These are phyloP conservation scores for Rosa hybrid DNA, from an alignment of 331 rosid genomes.

Conservation along the genomic window DNA sequence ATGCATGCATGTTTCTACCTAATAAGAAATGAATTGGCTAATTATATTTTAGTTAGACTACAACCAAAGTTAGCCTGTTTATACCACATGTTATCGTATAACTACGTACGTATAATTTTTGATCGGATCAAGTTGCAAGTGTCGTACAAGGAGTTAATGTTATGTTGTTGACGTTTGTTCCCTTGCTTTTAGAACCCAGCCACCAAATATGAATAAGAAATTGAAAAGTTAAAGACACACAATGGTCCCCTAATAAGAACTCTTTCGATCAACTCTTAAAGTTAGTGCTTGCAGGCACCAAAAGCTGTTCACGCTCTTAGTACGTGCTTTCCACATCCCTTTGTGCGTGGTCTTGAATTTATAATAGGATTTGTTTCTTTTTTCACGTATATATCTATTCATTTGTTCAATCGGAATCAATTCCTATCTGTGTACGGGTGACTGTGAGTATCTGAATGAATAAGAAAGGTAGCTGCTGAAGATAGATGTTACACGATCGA, in stretches of 20 bases:
- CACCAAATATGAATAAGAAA: not conserved
- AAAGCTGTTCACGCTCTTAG: not conserved
- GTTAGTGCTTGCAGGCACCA: not conserved
- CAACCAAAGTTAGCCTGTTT: not conserved
- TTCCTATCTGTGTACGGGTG: not conserved
- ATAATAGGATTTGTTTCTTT: not conserved
- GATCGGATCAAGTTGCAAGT: not conserved
- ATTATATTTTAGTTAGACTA: not conserved
- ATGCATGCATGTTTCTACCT: not conserved
- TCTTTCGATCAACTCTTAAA: not conserved
- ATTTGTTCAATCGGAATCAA: not conserved
- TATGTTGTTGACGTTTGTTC: not conserved
- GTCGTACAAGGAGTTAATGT: not conserved
- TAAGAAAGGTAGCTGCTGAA: not conserved
- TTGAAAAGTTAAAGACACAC: not conserved
- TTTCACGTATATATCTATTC: not conserved
- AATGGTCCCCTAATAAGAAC: not conserved
- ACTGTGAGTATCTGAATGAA: not conserved
- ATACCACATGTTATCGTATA: not conserved
- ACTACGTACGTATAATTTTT: not conserved
- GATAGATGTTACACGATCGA: not conserved
- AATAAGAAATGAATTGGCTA: not conserved
- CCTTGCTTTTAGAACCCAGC: not conserved
- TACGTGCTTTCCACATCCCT: conserved; percentile 1
- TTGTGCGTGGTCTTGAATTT: not conserved